Percentiles rank a stretch among this genome's conserved stretches.
Conservation (phyloP, 2,329 filamentous ascomycete species). For the Sordariomycetes sp. region DNA sequence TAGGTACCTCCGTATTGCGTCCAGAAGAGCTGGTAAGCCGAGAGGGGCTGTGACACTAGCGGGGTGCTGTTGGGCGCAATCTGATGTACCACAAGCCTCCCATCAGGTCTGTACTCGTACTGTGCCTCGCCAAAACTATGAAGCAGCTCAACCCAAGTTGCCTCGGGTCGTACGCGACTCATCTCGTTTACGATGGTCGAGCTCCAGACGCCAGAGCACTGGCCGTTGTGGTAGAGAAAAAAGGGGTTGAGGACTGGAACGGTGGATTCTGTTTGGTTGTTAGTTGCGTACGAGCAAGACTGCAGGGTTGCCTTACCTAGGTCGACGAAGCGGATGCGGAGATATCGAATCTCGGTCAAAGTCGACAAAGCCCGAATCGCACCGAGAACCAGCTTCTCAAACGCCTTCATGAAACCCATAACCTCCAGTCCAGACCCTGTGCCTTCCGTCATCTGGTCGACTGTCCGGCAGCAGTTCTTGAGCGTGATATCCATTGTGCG, state of each 20-base stretch:
- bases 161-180: constrained; percentile 45
- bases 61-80: no score
- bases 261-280: constrained; percentile 47
- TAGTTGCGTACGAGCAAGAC: constrained; percentile 5
- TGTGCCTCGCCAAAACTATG: no score
- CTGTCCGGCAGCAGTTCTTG: constrained; percentile 61
- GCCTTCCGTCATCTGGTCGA: constrained; percentile 43
- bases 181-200: constrained; percentile 55
- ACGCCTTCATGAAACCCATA: constrained; percentile 61
- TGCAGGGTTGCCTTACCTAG: constrained; percentile 37
- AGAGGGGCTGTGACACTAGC: no score
- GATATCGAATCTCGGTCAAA: constrained; percentile 49
- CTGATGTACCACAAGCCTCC: no score
- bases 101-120: no score
- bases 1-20: no score
- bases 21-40: no score
- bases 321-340: constrained; percentile 68
- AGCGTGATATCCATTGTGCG: constrained; percentile 63
- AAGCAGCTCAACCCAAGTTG: constrained; percentile 50
- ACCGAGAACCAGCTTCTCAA: constrained; percentile 58
- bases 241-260: constrained; percentile 64
- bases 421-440: constrained; percentile 63
- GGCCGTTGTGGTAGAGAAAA: constrained; percentile 52
- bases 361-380: constrained; percentile 51
- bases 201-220: constrained; percentile 65